phyloP scores from a whole-genome alignment of 2,329 filamentous ascomycete genomes.

The Didymella segeticola region DNA sequence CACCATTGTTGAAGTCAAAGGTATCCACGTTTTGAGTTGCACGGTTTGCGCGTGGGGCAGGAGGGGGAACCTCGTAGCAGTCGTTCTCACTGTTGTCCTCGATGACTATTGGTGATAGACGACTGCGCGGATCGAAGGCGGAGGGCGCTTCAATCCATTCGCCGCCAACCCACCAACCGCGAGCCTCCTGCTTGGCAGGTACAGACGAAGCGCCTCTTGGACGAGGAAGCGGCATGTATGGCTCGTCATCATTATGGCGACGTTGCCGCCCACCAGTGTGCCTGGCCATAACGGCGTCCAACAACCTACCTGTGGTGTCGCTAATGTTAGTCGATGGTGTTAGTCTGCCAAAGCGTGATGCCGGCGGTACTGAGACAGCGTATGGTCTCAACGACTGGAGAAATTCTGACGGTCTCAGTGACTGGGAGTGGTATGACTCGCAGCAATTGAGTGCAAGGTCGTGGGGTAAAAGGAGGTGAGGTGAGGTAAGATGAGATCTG shows the following conservation, averaged over 20 bases:
- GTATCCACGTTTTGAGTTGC: background rate
- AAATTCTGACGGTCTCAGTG: too few relatives aligned
- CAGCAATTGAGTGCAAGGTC: too few relatives aligned
- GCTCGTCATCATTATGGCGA: background rate
- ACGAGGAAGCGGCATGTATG: background rate
- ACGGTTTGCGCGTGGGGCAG: background rate
- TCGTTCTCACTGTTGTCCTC: background rate
- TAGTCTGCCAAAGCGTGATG: background rate
- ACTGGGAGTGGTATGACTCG: too few relatives aligned
- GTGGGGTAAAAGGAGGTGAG: background rate
- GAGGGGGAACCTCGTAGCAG: conserved; percentile 10
- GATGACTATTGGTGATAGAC: background rate
- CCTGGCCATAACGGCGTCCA: background rate
- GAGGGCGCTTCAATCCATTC: background rate
- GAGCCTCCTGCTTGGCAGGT: background rate
- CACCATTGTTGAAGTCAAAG: conserved; percentile 28
- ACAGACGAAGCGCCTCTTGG: background rate
- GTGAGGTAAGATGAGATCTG: background rate
- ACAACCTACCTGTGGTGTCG: background rate
- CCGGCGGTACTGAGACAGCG: too few relatives aligned
- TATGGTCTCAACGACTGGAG: too few relatives aligned
- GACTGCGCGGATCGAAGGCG: background rate
- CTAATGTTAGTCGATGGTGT: background rate
- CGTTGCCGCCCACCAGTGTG: background rate
- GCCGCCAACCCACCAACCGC: conserved; percentile 8